These are phyloP conservation scores for Nitzschia putrida DNA, from an alignment of 108 stramenopile genomes.

Conservation along the genomic window DNA sequence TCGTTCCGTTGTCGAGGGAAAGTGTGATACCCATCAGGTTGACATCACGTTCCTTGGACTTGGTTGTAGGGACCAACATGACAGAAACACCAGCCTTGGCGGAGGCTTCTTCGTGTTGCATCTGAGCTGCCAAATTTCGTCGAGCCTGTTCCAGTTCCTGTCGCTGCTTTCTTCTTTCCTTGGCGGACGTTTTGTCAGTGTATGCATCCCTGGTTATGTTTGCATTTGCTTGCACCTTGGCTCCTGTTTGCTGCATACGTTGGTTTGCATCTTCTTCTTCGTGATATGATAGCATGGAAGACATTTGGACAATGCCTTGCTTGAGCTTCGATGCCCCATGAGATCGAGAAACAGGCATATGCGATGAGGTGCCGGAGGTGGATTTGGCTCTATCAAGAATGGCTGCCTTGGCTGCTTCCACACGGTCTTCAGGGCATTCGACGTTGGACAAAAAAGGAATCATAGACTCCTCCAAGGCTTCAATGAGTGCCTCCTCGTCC, in stretches of 20 bases:
- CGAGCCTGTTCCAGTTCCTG: constrained; percentile 73
- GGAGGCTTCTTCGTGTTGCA: constrained; percentile 44
- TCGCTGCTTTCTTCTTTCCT: constrained; percentile 75
- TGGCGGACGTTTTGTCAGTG: constrained; percentile 57
- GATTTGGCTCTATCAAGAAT: constrained; percentile 26
- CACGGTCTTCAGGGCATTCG: constrained; percentile 50
- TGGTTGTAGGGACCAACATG: constrained; percentile 78
- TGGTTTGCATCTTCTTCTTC: constrained; percentile 62
- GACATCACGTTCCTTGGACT: constrained; percentile 85
- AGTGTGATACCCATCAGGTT: constrained; percentile 77
- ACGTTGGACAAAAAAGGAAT: constrained; percentile 68
- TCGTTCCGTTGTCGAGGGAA: constrained; percentile 84
- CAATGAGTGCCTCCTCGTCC: constrained; percentile 29
- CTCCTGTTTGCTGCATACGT: constrained; percentile 70
- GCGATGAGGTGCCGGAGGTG: neutral
- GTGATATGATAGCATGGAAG: constrained; percentile 53
- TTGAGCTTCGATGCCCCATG: constrained; percentile 48
- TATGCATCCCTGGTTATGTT: constrained; percentile 73
- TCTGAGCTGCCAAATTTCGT: constrained; percentile 38
- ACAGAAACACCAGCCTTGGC: constrained; percentile 64
- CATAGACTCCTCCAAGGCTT: constrained; percentile 57
- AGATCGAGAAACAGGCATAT: neutral
- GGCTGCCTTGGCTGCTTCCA: constrained; percentile 36
- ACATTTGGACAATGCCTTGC: constrained; percentile 76
- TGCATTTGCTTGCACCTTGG: constrained; percentile 65